Evolutionary conservation across 208 protist genomes (phyloP).

Genomic region (Porcisia hertigi): DNA sequence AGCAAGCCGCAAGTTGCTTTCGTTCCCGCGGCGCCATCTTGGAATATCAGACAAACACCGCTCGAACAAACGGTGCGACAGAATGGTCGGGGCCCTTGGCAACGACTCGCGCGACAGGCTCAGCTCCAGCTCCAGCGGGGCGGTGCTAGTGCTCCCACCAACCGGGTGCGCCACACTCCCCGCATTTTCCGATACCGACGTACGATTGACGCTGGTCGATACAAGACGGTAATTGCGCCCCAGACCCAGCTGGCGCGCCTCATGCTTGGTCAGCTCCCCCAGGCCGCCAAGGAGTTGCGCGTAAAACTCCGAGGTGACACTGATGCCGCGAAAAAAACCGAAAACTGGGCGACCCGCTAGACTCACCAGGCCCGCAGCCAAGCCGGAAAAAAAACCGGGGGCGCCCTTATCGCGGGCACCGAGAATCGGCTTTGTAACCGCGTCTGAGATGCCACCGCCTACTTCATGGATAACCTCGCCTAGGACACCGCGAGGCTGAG

Average conservation of each 20-base stretch:
- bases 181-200: neutral
- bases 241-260: slow-evolving; percentile 22
- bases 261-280: slow-evolving; percentile 16
- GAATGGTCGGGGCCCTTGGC: neutral
- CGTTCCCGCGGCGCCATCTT: slow-evolving; percentile 12
- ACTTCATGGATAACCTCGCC: slow-evolving; percentile 44
- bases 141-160: neutral
- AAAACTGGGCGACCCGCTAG: slow-evolving; percentile 59
- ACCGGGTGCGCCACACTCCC: neutral
- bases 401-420: slow-evolving; percentile 50
- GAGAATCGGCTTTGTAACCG: slow-evolving; percentile 39
- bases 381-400: slow-evolving; percentile 52
- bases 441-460: slow-evolving; percentile 40
- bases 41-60: slow-evolving; percentile 11
- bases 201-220: neutral
- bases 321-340: slow-evolving; percentile 59
- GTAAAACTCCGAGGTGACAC: slow-evolving; percentile 65
- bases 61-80: slow-evolving; percentile 9
- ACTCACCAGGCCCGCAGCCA: slow-evolving; percentile 60
- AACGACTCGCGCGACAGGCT: neutral
- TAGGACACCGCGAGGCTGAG: slow-evolving; percentile 30
- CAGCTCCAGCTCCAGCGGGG: neutral
- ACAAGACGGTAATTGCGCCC: slow-evolving; percentile 26
- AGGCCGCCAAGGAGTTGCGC: slow-evolving; percentile 25
- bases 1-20: slow-evolving; percentile 29